phyloP scores from a whole-genome alignment of 176 grass and related monocot genomes.

The Carex cristatella region DNA sequence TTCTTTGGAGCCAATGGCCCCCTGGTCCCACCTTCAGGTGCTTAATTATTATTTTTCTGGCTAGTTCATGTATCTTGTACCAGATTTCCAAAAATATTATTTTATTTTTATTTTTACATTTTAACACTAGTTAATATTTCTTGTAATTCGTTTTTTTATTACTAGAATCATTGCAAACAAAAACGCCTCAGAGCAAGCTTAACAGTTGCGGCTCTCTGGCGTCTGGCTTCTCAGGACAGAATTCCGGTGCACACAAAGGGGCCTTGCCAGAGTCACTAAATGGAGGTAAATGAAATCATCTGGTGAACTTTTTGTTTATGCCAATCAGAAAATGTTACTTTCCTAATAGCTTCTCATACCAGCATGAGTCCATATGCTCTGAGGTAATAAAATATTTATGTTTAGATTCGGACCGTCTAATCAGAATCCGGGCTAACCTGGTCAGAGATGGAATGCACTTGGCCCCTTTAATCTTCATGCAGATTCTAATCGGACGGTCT shows the following conservation, averaged over 20 bases:
- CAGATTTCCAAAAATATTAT: not conserved
- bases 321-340: not conserved
- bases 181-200: conserved; percentile 29
- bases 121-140: not conserved
- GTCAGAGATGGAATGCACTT: too few relatives aligned
- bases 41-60: not conserved
- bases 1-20: conserved; percentile 37
- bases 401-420: too few relatives aligned
- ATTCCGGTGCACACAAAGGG: conserved; percentile 16
- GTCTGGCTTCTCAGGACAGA: conserved; percentile 17
- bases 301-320: not conserved
- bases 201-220: not conserved
- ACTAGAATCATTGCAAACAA: conserved; percentile 39
- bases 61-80: not conserved
- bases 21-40: conserved; percentile 41
- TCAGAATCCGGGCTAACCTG: too few relatives aligned
- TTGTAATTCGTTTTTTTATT: not conserved
- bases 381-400: too few relatives aligned
- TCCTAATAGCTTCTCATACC: not conserved
- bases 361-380: not conserved
- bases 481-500: too few relatives aligned
- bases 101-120: not conserved
- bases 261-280: conserved; percentile 13
- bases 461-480: too few relatives aligned
- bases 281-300: conserved; percentile 19